Base-by-base conservation (phyloP, 177 flowering plant species). In the Vitis hybrid region DNA sequence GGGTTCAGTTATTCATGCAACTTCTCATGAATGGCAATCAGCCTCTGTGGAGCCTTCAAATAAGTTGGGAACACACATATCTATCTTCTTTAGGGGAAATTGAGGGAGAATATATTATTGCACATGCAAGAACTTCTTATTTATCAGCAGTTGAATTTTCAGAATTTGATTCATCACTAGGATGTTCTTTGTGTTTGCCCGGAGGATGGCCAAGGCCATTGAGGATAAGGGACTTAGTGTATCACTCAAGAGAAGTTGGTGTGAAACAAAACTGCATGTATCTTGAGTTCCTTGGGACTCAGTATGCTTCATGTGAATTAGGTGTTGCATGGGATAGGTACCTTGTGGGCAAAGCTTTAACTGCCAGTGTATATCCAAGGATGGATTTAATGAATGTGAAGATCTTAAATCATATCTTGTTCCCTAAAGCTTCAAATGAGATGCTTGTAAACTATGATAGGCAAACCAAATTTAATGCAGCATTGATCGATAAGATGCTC, bases 1-100 rank as follows among this genome's bases (percentile, higher is more conserved):
- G 99, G 99, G 84, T 90, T 71, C 92, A 92, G 69, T 77, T 96
- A 70, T 92, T 92, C 67, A 87, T 84, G 74, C 90, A 80, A 76
- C 95, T 96, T 72, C 76, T 94, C 51, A 77, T 78, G 73, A 84
- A 72, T 73, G 99, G 99, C 0, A 88, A 86, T 76, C 83, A 51
- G 70, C 80, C 81, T 65, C 2, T 75, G 14, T 89, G 97, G 97
- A 94, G 98, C 78, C 87, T 96, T 48, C 87, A 78, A 3, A 69
- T 80, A 57, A 96, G 99, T 82, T 94, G 90, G 90, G 93, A 96
- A 75, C 95, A 92, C 64, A 88, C 86, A 5, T 96, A 96, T 79
- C 81, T 90, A n/a, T 89, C 93, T 67, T 86, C 93, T 26, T 76
- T 96, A 1, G 97, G 99, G 51, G 92, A 84, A 68, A 74, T 78